Percentiles rank a stretch among this genome's conserved stretches.
These are phyloP conservation scores for Diaporthe sp. DNA, from an alignment of 2,329 filamentous ascomycete species.

Conservation along the genomic window DNA sequence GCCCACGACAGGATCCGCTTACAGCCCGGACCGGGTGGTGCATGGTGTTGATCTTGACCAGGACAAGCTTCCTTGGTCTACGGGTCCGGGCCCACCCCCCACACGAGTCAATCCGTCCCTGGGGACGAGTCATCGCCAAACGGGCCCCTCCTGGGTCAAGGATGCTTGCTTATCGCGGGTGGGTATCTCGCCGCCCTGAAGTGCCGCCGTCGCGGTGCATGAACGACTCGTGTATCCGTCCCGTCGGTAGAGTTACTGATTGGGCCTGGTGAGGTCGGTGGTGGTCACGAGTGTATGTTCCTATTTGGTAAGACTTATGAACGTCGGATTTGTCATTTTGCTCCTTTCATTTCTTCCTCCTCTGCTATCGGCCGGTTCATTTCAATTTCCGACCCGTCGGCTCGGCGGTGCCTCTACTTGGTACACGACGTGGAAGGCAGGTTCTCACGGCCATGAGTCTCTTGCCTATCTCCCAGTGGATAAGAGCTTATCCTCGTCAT, in stretches of 20 bases:
- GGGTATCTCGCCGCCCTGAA: neutral
- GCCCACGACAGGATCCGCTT: neutral
- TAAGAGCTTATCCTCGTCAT: neutral
- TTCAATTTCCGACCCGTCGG: neutral
- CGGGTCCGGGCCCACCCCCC: conserved; percentile 18
- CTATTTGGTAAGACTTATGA: conserved; percentile 15
- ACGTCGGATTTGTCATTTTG: neutral
- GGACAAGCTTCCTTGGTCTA: conserved; percentile 23
- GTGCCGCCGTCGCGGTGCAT: neutral
- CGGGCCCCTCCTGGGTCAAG: neutral
- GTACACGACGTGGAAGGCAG: too few relatives aligned
- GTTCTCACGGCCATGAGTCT: neutral
- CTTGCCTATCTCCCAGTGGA: neutral
- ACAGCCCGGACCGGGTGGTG: neutral
- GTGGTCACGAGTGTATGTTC: neutral
- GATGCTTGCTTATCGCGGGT: conserved; percentile 21
- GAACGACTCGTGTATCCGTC: conserved; percentile 27
- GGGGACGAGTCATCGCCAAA: conserved; percentile 1
- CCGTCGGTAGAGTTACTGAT: conserved; percentile 9
- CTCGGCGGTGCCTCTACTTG: neutral
- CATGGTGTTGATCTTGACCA: neutral
- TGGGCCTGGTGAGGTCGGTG: neutral
- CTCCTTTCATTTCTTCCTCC: neutral
- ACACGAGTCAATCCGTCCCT: conserved; percentile 16
- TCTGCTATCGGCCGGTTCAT: neutral